Evolutionary conservation across 192 early-diverging fungal species (phyloP).

Genomic region (Coemansia sp.): DNA sequence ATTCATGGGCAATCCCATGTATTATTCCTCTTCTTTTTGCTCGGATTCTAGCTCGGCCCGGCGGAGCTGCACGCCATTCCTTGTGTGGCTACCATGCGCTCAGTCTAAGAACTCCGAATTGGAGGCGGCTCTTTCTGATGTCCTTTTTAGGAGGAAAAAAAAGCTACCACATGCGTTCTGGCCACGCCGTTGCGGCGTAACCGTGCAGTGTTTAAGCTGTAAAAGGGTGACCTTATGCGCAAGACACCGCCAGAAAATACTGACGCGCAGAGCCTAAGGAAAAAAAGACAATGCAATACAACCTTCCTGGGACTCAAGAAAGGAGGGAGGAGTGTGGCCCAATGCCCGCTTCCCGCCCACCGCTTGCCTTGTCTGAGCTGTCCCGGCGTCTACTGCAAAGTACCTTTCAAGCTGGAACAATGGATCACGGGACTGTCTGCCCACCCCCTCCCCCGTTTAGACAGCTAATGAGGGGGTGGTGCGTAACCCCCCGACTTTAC

Average conservation of each 20-base stretch:
- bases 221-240: background rate
- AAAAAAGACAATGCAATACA: background rate
- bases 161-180: background rate
- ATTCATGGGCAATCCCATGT: background rate
- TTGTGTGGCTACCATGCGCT: background rate
- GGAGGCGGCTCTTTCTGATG: background rate
- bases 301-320: slow-evolving; percentile 3
- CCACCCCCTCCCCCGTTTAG: background rate
- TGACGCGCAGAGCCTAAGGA: background rate
- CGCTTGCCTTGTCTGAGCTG: slow-evolving; percentile 6
- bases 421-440: slow-evolving; percentile 10
- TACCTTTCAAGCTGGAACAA: slow-evolving; percentile 10
- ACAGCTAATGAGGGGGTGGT: background rate
- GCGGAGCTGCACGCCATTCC: background rate
- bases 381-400: slow-evolving; percentile 22
- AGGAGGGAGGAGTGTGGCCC: no score
- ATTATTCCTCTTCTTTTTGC: background rate
- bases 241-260: background rate
- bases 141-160: background rate
- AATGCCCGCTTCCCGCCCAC: background rate
- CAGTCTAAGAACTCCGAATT: background rate
- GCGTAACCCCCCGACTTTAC: background rate
- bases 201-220: background rate
- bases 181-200: background rate
- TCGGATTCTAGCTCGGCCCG: background rate